Base-by-base conservation (phyloP, 2,329 filamentous ascomycete genomes). In the Madurella fahalii region DNA sequence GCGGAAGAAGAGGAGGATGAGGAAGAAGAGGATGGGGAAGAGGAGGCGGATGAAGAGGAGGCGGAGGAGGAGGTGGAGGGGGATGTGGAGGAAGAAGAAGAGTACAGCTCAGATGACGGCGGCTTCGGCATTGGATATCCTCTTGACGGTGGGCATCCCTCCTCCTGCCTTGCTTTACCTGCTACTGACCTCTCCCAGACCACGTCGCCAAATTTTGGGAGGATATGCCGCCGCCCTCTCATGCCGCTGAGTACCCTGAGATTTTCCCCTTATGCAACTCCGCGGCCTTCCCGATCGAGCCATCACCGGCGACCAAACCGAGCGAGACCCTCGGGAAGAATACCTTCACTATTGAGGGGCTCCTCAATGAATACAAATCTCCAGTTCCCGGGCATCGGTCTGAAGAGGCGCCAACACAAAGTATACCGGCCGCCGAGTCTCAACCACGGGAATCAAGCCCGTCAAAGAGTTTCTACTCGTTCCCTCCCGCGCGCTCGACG, bases 321-420 rank as follows among this genome's bases (percentile, higher is more conserved):
- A 43, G 13, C 9, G 41, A 56, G 17, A 39, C 5, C 3, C 34
- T 12, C 5, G 2, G 20, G 4, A 51, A 45, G 34, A 34, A 5
- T 2, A 11, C 52, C 5, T 13, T 54, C 5, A 56, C 30, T 4
- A 59, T 60, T 40, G 49, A 54, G 32, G 31, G 49, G 2, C 46
- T 58, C 9, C 44, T 62, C 15, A 61, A 62, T 15, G 31, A 40
- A 9, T 16, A 53, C 41, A 41, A 47, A 15, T 25, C 50, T 20
- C 17, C 47, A 8, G 12, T 17, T 18, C n/a, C 15, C n/a, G 4
- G 7, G 5, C 7, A 31, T 16, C 5, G 1, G 18, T 17, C 31
- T 7, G 40, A 51, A 37, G 43, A n/a, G 30, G 18, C 40, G 30
- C 3, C 40, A 39, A 30, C 5, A 11, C 42, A 31, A 43, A 32